Conservation (phyloP, 805 yeast genomes). For the Starmerella bombicola region DNA sequence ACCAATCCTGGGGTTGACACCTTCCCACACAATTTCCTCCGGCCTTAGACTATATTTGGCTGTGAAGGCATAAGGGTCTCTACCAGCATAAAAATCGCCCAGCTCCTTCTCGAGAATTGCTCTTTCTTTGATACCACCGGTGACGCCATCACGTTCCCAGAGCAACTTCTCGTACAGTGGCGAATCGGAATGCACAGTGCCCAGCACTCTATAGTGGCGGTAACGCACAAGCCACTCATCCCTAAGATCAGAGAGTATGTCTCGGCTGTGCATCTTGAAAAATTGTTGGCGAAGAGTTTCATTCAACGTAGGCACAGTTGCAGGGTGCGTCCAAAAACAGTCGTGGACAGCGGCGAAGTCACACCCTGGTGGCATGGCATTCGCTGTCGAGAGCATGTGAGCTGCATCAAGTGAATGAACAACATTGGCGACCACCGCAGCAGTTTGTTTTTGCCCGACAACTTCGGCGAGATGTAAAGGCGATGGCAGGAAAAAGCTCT, state of each 20-base stretch:
- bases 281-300: constrained; percentile 55
- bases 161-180: constrained; percentile 40
- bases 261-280: constrained; percentile 52
- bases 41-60: too few species aligned
- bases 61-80: constrained; percentile 29
- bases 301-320: constrained; percentile 57
- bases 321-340: constrained; percentile 89
- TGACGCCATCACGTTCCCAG: constrained; percentile 24
- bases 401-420: constrained; percentile 87
- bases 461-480: constrained; percentile 67
- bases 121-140: constrained; percentile 23
- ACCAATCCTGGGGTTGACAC: constrained; percentile 47
- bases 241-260: constrained; percentile 50
- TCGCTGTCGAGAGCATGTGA: constrained; percentile 76
- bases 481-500: constrained; percentile 62
- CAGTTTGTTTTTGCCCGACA: constrained; percentile 65
- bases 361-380: constrained; percentile 45
- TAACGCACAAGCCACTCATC: constrained; percentile 68
- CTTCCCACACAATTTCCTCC: constrained; percentile 38
- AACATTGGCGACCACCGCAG: constrained; percentile 82
- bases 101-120: constrained; percentile 64
- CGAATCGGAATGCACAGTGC: constrained; percentile 39
- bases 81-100: constrained; percentile 59
- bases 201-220: constrained; percentile 45
- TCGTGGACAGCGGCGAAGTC: constrained; percentile 87